A percentile compares a stretch with the other conserved stretches of the same genome.
phyloP scores from a whole-genome alignment of 2,329 filamentous ascomycete genomes.

The Teratosphaeria nubilosa region DNA sequence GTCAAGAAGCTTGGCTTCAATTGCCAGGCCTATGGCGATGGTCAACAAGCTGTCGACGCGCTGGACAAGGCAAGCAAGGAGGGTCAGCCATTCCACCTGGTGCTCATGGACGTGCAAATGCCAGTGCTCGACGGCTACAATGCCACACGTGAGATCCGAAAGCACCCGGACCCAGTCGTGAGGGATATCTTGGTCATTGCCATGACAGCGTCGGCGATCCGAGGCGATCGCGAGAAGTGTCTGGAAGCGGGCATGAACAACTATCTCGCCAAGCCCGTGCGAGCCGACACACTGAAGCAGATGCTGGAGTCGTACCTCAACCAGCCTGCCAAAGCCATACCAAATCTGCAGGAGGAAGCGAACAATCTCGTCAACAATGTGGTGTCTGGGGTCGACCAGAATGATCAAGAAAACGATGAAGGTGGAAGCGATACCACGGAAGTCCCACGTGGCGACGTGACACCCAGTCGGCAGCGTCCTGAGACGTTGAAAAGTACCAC shows the following conservation, averaged over 20 bases:
- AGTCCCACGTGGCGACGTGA: not conserved
- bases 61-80: constrained; percentile 62
- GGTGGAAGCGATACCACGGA: not conserved
- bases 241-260: constrained; percentile 97
- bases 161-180: constrained; percentile 65
- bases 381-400: constrained; percentile 12
- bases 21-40: constrained; percentile 84
- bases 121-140: constrained; percentile 87
- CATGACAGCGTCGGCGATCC: constrained; percentile 92
- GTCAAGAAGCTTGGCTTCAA: constrained; percentile 76
- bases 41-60: constrained; percentile 76
- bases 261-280: constrained; percentile 90
- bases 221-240: constrained; percentile 89
- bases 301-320: constrained; percentile 63
- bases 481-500: not conserved
- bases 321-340: constrained; percentile 35
- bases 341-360: constrained; percentile 37
- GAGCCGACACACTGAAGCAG: constrained; percentile 72
- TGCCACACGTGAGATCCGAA: constrained; percentile 72
- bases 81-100: constrained; percentile 72
- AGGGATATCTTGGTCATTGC: constrained; percentile 84
- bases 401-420: not conserved
- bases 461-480: not conserved
- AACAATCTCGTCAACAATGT: constrained; percentile 32
- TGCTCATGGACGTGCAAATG: constrained; percentile 97